Evolutionary conservation across 2,329 filamentous ascomycete genomes (phyloP).

Genomic region (Mycosphaerella arachidis): DNA sequence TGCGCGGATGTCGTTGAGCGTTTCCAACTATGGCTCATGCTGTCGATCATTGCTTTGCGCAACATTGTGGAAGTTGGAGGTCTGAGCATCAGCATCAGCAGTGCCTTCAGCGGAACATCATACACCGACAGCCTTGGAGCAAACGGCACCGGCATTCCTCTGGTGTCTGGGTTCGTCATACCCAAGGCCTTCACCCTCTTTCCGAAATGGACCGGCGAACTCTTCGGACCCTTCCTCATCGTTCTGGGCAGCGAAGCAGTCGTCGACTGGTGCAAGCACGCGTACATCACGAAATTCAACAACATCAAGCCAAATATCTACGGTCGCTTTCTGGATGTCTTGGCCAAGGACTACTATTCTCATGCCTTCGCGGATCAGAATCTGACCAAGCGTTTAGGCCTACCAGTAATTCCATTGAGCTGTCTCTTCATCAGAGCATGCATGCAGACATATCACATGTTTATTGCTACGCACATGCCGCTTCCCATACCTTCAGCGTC

Average conservation of each 20-base stretch:
- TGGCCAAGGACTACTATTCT: slow-evolving; percentile 97
- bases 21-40: slow-evolving; percentile 96
- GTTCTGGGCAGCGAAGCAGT: slow-evolving; percentile 95
- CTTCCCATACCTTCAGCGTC: slow-evolving; percentile 64
- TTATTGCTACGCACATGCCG: slow-evolving; percentile 80
- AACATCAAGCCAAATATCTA: slow-evolving; percentile 91
- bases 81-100: slow-evolving; percentile 52
- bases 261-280: slow-evolving; percentile 95
- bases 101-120: slow-evolving; percentile 17
- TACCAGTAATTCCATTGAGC: slow-evolving; percentile 86
- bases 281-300: slow-evolving; percentile 98
- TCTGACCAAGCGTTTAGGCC: slow-evolving; percentile 78
- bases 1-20: slow-evolving; percentile 96
- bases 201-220: slow-evolving; percentile 80
- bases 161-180: slow-evolving; percentile 65
- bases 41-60: slow-evolving; percentile 90
- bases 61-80: slow-evolving; percentile 96
- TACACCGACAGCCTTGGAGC: slow-evolving; percentile 26
- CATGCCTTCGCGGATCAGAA: slow-evolving; percentile 91
- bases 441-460: slow-evolving; percentile 97
- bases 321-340: slow-evolving; percentile 80
- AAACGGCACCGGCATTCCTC: slow-evolving; percentile 46
- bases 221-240: slow-evolving; percentile 86
- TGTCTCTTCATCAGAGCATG: slow-evolving; percentile 94
- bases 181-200: slow-evolving; percentile 88